These are phyloP conservation scores for Fusarium coicis DNA, from an alignment of 2,329 filamentous ascomycete genomes.

Conservation along the genomic window DNA sequence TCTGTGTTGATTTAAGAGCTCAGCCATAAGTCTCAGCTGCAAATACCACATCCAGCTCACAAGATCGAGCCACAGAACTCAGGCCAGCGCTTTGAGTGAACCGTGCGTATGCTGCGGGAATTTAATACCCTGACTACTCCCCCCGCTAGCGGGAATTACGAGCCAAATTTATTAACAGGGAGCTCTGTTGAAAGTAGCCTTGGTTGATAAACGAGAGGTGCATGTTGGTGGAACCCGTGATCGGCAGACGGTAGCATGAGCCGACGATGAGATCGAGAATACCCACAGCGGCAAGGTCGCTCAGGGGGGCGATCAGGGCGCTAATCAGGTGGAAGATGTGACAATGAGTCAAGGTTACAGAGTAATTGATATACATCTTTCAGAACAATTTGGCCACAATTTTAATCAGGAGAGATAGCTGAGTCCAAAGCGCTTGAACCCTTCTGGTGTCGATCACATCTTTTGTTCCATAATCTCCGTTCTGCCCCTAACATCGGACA, in stretches of 20 bases:
- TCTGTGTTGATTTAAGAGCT: too few species aligned
- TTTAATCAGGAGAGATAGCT: not conserved
- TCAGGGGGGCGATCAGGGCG: not conserved
- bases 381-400: too few species aligned
- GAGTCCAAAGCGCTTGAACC: too few species aligned
- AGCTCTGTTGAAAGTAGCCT: not conserved
- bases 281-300: not conserved
- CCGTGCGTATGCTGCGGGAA: not conserved
- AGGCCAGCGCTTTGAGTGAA: not conserved
- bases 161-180: not conserved
- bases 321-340: not conserved
- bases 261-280: not conserved
- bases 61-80: not conserved
- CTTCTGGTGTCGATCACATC: fast-evolving
- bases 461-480: not conserved
- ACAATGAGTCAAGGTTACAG: not conserved
- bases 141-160: too few species aligned
- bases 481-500: too few species aligned
- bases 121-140: not conserved
- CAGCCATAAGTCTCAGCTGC: too few species aligned
- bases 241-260: too few species aligned
- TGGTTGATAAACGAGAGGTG: not conserved
- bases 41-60: too few species aligned
- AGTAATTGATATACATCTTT: not conserved
- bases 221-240: not conserved